Evolutionary conservation across 2,329 filamentous ascomycete species (phyloP).

Genomic region (Calonectria pteridis): DNA sequence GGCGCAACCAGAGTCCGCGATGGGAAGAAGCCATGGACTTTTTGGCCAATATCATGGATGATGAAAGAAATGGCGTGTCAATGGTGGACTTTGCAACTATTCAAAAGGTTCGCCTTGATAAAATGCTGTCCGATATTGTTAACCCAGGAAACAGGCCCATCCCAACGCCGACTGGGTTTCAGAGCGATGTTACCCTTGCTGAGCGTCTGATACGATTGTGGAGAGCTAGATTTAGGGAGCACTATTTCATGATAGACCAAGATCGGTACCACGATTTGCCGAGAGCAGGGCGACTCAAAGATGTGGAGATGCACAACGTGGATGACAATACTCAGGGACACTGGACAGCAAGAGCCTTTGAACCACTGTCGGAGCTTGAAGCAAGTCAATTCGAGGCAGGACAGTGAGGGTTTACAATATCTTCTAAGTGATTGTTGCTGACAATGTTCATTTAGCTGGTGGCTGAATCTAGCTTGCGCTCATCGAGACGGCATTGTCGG

Average conservation of each 20-base stretch:
- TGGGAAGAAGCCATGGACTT: conserved; percentile 54
- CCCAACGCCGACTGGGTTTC: conserved; percentile 47
- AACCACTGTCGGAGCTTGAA: conserved; percentile 55
- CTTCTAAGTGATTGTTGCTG: not conserved
- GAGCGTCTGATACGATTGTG: conserved; percentile 57
- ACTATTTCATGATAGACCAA: conserved; percentile 61
- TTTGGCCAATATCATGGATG: conserved; percentile 53
- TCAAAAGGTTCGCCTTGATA: conserved; percentile 55
- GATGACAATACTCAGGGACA: conserved; percentile 47
- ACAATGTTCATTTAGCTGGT: conserved; percentile 62
- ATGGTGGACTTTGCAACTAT: conserved; percentile 56
- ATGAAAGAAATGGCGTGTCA: conserved; percentile 51
- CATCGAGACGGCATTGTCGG: conserved; percentile 67
- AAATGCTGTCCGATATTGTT: conserved; percentile 58
- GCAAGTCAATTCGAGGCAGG: conserved; percentile 61
- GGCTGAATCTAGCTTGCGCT: conserved; percentile 68
- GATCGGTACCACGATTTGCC: conserved; percentile 53
- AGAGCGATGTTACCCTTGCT: conserved; percentile 51
- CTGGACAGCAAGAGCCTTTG: conserved; percentile 52
- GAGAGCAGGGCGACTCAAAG: conserved; percentile 54
- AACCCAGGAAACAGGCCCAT: conserved; percentile 45
- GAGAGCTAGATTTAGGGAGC: conserved; percentile 58
- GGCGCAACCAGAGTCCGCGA: conserved; percentile 48
- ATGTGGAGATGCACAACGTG: conserved; percentile 54
- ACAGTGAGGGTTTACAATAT: conserved; percentile 54